These are phyloP conservation scores for Suhomyces anneliseae DNA, from an alignment of 1,139 yeast genomes.

Conservation along the genomic window DNA sequence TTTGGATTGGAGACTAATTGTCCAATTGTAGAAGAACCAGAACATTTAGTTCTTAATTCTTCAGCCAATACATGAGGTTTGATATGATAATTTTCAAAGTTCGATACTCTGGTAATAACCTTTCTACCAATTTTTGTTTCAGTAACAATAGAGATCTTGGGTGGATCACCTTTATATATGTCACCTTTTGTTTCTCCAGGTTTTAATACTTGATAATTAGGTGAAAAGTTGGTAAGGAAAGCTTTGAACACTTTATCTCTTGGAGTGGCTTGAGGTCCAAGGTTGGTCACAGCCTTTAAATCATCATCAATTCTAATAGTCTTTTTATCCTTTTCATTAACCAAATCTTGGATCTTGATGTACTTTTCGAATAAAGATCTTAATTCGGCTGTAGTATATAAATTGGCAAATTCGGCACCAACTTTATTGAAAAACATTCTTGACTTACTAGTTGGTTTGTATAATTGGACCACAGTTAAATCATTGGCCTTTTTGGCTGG, in stretches of 20 bases:
- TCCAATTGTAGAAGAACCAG: conserved; percentile 81
- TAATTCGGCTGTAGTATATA: conserved; percentile 56
- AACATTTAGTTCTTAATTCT: conserved; percentile 74
- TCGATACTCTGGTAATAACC: conserved; percentile 68
- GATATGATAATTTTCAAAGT: conserved; percentile 67
- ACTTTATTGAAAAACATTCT: conserved; percentile 50
- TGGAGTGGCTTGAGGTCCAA: conserved; percentile 27
- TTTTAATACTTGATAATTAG: conserved; percentile 55
- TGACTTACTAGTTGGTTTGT: conserved; percentile 55
- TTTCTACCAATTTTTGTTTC: conserved; percentile 84
- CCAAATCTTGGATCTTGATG: conserved; percentile 52
- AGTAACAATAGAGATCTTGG: conserved; percentile 64
- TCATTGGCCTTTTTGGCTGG: conserved; percentile 25
- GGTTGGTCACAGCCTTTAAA: conserved; percentile 26
- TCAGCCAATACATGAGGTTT: conserved; percentile 66
- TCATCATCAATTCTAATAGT: conserved; percentile 55
- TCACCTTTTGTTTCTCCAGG: conserved; percentile 43
- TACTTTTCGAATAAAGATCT: conserved; percentile 55
- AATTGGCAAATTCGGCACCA: conserved; percentile 34
- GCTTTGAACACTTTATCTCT: conserved; percentile 56
- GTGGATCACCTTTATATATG: conserved; percentile 63
- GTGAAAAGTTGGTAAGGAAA: conserved; percentile 54
- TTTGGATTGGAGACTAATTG: conserved; percentile 56
- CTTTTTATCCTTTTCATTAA: conserved; percentile 45
- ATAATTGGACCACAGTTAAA: conserved; percentile 41